Evolutionary conservation across 2,329 filamentous ascomycete species (phyloP), one percentile per base, ranked within the genome.

Genomic region (Aspergillus fructus): DNA sequence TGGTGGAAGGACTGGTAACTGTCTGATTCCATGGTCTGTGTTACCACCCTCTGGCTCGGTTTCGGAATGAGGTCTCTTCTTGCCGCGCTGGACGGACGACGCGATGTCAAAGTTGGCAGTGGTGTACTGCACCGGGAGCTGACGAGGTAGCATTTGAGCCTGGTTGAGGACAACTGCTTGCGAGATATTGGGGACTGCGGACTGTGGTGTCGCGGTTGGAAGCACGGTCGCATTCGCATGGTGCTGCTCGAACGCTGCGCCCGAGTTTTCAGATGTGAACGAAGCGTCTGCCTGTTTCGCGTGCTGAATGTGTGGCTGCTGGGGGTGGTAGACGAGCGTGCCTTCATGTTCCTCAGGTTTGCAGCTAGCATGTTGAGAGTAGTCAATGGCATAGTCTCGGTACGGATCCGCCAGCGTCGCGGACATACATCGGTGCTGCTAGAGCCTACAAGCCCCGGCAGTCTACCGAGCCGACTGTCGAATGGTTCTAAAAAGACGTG

Each of bases 321-420:
- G 71, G 65, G 81, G 68, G 69, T 86, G 84, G 78, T 88, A 89
- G 67, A 82, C 77, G 73, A 88, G 83, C 71, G 84, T 79, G 73
- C 82, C 81, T 72, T 88, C 84, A 73, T 81, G 81, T 74, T 87
- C 85, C 73, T 85, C 81, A 76, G 81, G 82, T 78, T 85, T 78
- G 79, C 87, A 83, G 77, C 82, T 81, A 71, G 82, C 84, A 79
- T 88, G 87, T 74, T 85, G 80, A 78, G 86, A 82, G 79, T 89
- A 90, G 75, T 88, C 85, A 83, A 89, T 86, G 84, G 88, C 84
- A 82, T 89, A 89, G 80, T 87, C 85, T 83, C 86, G 85, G 81
- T 90, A 90, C 77, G 87, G 85, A 82, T 85, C 83, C 82, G 85
- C 86, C 85, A 89, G 85, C 80, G 84, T 88, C 83, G 79, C 84